Conservation (phyloP, 768 basidiomycete species). For the Mycena amicta region DNA sequence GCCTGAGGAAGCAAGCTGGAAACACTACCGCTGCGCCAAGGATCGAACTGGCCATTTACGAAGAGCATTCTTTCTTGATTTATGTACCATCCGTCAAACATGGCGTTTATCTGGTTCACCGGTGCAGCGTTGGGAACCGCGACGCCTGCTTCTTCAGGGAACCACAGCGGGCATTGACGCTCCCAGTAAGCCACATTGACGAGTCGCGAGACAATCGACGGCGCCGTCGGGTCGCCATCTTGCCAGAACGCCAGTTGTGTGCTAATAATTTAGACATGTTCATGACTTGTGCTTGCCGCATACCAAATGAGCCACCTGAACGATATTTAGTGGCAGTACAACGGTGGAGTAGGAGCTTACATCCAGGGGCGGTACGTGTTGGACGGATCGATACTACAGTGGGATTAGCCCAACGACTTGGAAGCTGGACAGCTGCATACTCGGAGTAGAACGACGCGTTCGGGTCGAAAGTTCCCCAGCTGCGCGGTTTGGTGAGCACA, state of each 20-base stretch:
- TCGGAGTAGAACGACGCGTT: constrained; percentile 9
- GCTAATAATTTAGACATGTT: background rate
- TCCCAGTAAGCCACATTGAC: constrained; percentile 18
- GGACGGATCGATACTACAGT: constrained; percentile 1
- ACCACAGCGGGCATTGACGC: constrained; percentile 18
- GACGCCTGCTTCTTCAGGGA: constrained; percentile 15
- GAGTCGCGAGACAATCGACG: constrained; percentile 14
- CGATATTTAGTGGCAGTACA: background rate
- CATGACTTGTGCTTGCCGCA: background rate
- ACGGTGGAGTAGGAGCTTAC: background rate
- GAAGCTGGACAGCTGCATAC: background rate
- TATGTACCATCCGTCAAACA: constrained; percentile 16
- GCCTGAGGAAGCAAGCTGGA: constrained; percentile 9
- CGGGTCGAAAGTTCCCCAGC: constrained; percentile 18
- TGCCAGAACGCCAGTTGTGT: constrained; percentile 18
- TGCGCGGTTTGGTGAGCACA: background rate
- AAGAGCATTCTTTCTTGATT: constrained; percentile 5
- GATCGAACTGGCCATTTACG: constrained; percentile 15
- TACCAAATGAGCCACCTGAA: constrained; percentile 19
- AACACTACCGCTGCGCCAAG: constrained; percentile 10
- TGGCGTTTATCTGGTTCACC: constrained; percentile 4
- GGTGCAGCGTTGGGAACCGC: constrained; percentile 8
- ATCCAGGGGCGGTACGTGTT: constrained; percentile 21
- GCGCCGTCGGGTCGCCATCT: constrained; percentile 12
- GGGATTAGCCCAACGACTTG: background rate